Evolutionary conservation across 441 rosid species (phyloP).

Genomic region (Kokia cookei): DNA sequence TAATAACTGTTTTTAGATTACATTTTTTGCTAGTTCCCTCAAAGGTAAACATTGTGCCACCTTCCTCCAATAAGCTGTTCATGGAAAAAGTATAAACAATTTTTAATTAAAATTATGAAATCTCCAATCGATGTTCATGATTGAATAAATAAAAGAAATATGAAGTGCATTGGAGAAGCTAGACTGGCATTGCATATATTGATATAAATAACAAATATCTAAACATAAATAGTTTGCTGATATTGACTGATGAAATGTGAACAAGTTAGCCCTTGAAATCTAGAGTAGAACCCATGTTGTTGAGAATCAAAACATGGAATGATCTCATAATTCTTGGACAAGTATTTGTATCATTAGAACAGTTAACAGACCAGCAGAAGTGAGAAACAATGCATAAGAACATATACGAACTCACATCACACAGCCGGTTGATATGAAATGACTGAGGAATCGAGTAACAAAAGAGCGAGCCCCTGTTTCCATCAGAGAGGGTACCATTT

Average conservation of each 20-base stretch:
- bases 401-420: conserved; percentile 55
- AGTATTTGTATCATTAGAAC: not conserved
- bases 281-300: not conserved
- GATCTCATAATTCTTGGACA: not conserved
- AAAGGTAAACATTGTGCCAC: conserved; percentile 59
- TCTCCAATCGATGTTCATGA: too few relatives aligned
- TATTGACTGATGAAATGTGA: not conserved
- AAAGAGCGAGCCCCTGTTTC: conserved; percentile 65
- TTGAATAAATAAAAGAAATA: not conserved
- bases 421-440: conserved; percentile 51
- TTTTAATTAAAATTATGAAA: not conserved
- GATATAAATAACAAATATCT: not conserved
- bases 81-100: not conserved
- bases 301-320: not conserved
- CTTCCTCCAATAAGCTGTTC: conserved; percentile 72
- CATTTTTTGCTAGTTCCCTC: conserved; percentile 38
- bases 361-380: not conserved
- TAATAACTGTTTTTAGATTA: conserved; percentile 35
- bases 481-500: conserved; percentile 54
- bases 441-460: conserved; percentile 59
- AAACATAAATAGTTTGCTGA: not conserved
- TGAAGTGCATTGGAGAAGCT: not conserved
- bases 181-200: too few relatives aligned
- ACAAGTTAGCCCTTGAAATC: not conserved
- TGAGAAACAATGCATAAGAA: not conserved